These are phyloP conservation scores for Pelagomonas calceolata DNA, from an alignment of 108 stramenopile species.

Conservation along the genomic window DNA sequence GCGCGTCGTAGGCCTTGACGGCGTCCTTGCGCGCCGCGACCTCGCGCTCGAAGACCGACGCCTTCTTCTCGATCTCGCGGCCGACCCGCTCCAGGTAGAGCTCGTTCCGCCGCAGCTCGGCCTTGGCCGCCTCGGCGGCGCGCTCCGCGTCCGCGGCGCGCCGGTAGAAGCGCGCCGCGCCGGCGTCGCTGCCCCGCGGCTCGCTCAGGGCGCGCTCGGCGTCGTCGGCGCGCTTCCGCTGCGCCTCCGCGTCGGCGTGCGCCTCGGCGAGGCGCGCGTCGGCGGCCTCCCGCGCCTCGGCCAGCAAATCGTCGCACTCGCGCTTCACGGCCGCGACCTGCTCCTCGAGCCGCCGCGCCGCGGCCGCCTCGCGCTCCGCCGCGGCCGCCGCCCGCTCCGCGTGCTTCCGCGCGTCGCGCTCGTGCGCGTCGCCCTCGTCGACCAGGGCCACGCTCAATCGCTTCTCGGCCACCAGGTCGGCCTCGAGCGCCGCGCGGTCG, in stretches of 20 bases:
- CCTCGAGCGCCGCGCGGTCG: neutral
- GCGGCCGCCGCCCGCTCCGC: neutral
- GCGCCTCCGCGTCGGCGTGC: neutral
- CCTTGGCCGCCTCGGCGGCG: neutral
- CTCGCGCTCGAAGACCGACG: slow-evolving; percentile 2
- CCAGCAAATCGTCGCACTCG: neutral
- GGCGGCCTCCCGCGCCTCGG: neutral
- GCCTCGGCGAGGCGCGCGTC: neutral
- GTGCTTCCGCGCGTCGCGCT: neutral
- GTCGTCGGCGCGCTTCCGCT: neutral
- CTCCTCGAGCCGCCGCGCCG: neutral
- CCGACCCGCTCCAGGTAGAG: slow-evolving; percentile 9
- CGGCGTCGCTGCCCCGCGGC: neutral
- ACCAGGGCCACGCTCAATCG: neutral
- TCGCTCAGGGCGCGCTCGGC: neutral
- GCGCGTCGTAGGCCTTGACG: neutral
- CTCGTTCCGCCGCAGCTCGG: neutral
- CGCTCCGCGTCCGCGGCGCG: slow-evolving; percentile 9
- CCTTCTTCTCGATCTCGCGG: slow-evolving; percentile 13
- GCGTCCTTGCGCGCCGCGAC: neutral
- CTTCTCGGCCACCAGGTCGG: neutral
- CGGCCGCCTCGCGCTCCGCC: neutral
- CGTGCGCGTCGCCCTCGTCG: neutral
- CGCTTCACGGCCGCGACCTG: neutral
- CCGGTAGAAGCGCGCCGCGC: neutral